Percentiles rank a stretch among this genome's conserved stretches.
These are phyloP conservation scores for Persicaria maculosa DNA, from an alignment of 148 eudicot species.

Conservation along the genomic window DNA sequence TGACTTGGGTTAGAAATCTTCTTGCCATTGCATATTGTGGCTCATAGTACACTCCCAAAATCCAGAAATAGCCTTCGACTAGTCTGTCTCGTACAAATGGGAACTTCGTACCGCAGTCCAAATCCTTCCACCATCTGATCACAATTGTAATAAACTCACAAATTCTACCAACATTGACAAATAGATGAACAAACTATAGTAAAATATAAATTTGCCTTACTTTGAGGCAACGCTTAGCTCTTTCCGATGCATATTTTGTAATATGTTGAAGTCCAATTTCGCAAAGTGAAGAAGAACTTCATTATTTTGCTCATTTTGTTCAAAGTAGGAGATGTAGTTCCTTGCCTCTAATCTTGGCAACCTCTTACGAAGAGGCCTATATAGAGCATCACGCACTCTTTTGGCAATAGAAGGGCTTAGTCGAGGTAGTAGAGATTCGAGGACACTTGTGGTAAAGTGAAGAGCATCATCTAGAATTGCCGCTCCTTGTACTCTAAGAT, in stretches of 20 bases:
- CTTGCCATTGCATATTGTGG: background rate
- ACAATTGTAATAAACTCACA: background rate
- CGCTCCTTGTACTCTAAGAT: slow-evolving; percentile 15
- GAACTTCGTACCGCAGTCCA: slow-evolving; percentile 14
- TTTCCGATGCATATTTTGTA: slow-evolving; percentile 2
- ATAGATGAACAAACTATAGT: background rate
- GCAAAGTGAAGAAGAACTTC: slow-evolving; percentile 9
- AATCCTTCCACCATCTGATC: slow-evolving; percentile 24
- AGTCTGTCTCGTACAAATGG: slow-evolving; percentile 12
- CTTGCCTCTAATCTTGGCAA: slow-evolving; percentile 9
- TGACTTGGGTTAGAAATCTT: slow-evolving; percentile 10
- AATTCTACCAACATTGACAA: background rate
- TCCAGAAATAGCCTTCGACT: slow-evolving; percentile 14
- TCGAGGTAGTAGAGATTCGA: background rate
- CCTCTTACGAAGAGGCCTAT: slow-evolving; percentile 5
- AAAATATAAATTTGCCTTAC: slow-evolving; percentile 7
- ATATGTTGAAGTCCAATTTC: slow-evolving; percentile 13
- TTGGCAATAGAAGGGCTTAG: background rate
- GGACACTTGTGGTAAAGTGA: slow-evolving; percentile 13
- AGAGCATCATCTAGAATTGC: slow-evolving; percentile 16
- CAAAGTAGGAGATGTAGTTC: background rate
- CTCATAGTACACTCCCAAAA: background rate
- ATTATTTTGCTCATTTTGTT: background rate
- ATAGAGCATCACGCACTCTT: slow-evolving; percentile 2
- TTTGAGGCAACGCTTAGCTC: slow-evolving; percentile 13